Conservation (phyloP, 1,284 basidiomycete species). For the Ceratobasidium sp. region DNA sequence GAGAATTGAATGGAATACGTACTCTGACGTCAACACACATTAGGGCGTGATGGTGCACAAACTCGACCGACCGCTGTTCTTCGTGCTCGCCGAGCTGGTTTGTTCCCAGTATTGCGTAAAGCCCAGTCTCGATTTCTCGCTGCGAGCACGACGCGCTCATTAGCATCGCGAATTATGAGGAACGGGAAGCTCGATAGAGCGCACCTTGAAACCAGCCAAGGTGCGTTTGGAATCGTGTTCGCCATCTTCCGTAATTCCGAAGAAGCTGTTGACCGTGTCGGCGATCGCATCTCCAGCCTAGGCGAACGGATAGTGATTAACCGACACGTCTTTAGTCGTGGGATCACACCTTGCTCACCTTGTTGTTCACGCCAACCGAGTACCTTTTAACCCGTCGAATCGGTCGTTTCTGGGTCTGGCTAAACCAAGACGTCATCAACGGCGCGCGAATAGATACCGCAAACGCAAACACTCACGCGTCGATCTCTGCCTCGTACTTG, state of each 20-base stretch:
- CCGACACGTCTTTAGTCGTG: no score
- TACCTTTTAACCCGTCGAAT: constrained; percentile 13
- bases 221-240: constrained; percentile 8
- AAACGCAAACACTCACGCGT: not conserved
- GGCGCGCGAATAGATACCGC: not conserved
- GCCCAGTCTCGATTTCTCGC: constrained; percentile 15
- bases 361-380: not conserved
- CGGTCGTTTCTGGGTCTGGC: not conserved
- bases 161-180: no score
- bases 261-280: constrained; percentile 1
- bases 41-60: constrained; percentile 9
- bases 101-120: constrained; percentile 15
- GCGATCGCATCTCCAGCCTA: constrained; percentile 10
- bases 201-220: constrained; percentile 9
- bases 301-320: no score
- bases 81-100: no score
- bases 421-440: not conserved
- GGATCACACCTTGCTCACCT: no score
- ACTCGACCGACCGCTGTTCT: constrained; percentile 3
- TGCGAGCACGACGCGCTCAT: no score
- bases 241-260: not conserved
- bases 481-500: constrained; percentile 15
- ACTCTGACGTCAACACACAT: constrained; percentile 19
- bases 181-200: no score
- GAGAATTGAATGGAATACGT: not conserved